phyloP scores from a whole-genome alignment of 768 basidiomycete genomes.

The Coprinellus aureogranulatus region DNA sequence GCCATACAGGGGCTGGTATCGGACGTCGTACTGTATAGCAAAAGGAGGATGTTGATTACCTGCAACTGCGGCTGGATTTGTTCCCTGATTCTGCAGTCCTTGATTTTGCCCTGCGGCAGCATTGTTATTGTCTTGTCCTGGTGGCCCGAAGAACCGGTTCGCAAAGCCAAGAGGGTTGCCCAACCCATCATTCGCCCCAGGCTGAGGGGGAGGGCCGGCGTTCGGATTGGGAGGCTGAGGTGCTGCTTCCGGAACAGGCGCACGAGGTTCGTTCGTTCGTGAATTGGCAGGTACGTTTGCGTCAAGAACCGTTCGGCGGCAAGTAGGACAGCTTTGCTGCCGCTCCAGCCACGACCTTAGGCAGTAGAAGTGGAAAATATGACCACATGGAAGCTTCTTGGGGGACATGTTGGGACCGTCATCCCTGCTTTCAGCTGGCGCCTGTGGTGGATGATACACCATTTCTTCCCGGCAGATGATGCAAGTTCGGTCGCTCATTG shows the following conservation, averaged over 20 bases:
- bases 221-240: constrained; percentile 31
- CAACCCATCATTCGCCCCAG: constrained; percentile 40
- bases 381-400: constrained; percentile 94
- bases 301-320: constrained; percentile 78
- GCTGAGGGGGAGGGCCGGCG: constrained; percentile 32
- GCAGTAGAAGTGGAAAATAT: constrained; percentile 98
- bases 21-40: constrained; percentile 64
- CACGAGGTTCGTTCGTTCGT: constrained; percentile 16
- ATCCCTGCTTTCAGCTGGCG: constrained; percentile 29
- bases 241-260: constrained; percentile 18
- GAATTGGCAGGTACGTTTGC: constrained; percentile 33
- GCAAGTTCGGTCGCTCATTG: constrained; percentile 87
- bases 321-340: constrained; percentile 98
- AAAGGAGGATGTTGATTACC: constrained; percentile 44
- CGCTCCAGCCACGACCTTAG: constrained; percentile 96
- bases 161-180: constrained; percentile 53
- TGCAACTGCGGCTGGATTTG: constrained; percentile 32
- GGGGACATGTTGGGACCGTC: constrained; percentile 91
- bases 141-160: constrained; percentile 56
- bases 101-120: constrained; percentile 13
- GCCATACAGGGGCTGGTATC: constrained; percentile 41
- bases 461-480: constrained; percentile 99
- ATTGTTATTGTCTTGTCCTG: constrained; percentile 39
- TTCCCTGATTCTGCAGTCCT: constrained; percentile 12
- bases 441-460: constrained; percentile 41